Evolutionary conservation across 2,329 filamentous ascomycete genomes (phyloP), one percentile per base, ranked within the genome.

Genomic region (Aspergillus arachidicola): DNA sequence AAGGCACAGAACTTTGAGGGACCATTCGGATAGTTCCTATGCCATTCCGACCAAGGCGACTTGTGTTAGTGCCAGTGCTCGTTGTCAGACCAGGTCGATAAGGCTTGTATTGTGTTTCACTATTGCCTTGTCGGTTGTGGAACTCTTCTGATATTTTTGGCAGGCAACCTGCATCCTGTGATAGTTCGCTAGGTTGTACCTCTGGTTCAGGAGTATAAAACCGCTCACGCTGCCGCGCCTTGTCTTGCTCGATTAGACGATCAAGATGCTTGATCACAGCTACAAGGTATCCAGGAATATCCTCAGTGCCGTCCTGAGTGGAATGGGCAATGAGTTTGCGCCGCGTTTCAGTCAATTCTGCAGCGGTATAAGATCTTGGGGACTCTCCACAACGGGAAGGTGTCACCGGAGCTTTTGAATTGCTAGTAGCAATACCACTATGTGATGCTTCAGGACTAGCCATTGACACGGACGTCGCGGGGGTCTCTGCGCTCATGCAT

Each of bases 201-300:
- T 64, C 63, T 6, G 60, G 53, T 6, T 43, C 62, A 2, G 60
- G 16, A 0, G 57, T 61, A 10, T 59, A 45, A 14, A 23, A n/a
- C 9, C 28, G 38, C 4, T 50, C 50, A 9, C 36, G 64, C 41
- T 67, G 63, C 28, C 60, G 63, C 3, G 41, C 48, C n/a, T 71
- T 65, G 14, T 76, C 73, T 57, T 77, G 81, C 56, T 83, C 76
- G 66, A 88, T 86, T 30, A 88, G 76, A 21, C 82, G 81, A 73
- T 89, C 86, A 14, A 89, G 79, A 65, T 88, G 84, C 10, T 82
- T 82, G 53, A 91, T 84, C 28, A 91, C 83, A 54, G 87, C 84
- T 36, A 86, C 82, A 48, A 89, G 80, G 63, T 87, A 84, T 5
- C 80, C 78, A 21, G 65, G 83, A 75, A 76, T 79, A 73, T 69